A percentile compares a stretch with the other conserved stretches of the same genome.
Conservation (phyloP, 139 green algal species). For the Desmodesmus armatus region DNA sequence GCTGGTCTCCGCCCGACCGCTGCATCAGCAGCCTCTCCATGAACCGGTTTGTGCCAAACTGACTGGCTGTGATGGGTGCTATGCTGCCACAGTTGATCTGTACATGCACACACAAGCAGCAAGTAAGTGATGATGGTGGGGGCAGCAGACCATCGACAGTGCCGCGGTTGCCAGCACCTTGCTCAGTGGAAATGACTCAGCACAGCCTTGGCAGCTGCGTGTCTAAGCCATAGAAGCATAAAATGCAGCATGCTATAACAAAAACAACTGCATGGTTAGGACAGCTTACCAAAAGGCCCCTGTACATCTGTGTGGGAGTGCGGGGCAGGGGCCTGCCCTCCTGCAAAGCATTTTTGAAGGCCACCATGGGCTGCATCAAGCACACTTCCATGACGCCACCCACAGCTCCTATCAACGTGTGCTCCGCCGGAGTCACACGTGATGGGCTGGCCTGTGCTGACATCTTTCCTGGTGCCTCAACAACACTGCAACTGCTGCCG, state of each 20-base stretch:
- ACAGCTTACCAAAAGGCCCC: conserved; percentile 78
- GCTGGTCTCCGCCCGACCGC: not conserved
- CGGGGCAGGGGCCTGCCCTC: conserved; percentile 80
- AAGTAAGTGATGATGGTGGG: too few species aligned
- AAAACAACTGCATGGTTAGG: too few species aligned
- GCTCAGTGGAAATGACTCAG: too few species aligned
- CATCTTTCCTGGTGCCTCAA: not conserved
- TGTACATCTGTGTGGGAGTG: conserved; percentile 75
- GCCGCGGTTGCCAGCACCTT: too few species aligned
- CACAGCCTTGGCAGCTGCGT: too few species aligned
- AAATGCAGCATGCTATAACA: too few species aligned
- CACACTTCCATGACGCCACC: conserved; percentile 77
- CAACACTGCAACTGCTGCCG: not conserved
- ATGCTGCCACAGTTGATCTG: conserved; percentile 89
- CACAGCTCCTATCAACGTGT: conserved; percentile 84
- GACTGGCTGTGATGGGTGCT: conserved; percentile 90
- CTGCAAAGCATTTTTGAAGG: conserved; percentile 92
- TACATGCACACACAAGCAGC: not conserved
- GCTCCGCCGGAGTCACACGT: conserved; percentile 59
- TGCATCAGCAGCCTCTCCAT: conserved; percentile 47
- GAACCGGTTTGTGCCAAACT: conserved; percentile 87
- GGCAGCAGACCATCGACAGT: too few species aligned
- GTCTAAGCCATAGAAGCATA: too few species aligned
- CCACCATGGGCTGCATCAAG: conserved; percentile 89
- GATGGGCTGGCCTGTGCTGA: not conserved